A percentile compares a stretch with the other conserved stretches of the same genome.
Conservation (phyloP, 1,139 yeast genomes). For the Diutina pseudorugosa region DNA sequence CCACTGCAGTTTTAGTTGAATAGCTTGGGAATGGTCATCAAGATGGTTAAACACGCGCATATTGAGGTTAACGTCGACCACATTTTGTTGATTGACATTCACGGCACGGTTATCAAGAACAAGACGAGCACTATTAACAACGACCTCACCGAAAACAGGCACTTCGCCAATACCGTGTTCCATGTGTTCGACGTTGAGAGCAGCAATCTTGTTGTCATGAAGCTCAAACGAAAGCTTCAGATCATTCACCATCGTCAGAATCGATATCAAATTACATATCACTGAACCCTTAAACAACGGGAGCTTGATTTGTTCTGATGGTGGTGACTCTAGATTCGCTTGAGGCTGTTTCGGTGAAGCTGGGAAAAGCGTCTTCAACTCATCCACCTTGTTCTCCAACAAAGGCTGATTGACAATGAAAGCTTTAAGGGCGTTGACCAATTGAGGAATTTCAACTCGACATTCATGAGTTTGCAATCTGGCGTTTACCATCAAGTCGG, state of each 20-base stretch:
- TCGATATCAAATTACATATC: not conserved
- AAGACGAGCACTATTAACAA: constrained; percentile 29
- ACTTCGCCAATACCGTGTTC: not conserved
- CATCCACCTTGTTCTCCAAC: not conserved
- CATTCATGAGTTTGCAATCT: not conserved
- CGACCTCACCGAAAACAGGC: constrained; percentile 25
- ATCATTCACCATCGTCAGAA: not conserved
- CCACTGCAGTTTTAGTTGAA: constrained; percentile 48
- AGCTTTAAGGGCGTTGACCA: not conserved
- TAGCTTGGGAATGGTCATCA: constrained; percentile 19
- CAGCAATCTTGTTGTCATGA: constrained; percentile 7
- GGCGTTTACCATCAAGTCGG: not conserved
- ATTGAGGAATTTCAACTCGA: not conserved
- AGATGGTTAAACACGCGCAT: constrained; percentile 19
- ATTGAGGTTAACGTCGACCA: constrained; percentile 28
- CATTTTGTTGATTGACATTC: constrained; percentile 32
- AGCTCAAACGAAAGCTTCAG: not conserved
- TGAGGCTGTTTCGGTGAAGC: not conserved
- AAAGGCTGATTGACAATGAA: not conserved
- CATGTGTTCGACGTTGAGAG: constrained; percentile 13
- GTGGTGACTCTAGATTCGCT: not conserved
- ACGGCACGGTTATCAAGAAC: constrained; percentile 23
- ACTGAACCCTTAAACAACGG: not conserved
- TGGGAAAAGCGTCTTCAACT: not conserved
- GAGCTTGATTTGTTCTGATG: not conserved